Base-by-base conservation (phyloP, 2,329 filamentous ascomycete species). In the Clonostachys solani region DNA sequence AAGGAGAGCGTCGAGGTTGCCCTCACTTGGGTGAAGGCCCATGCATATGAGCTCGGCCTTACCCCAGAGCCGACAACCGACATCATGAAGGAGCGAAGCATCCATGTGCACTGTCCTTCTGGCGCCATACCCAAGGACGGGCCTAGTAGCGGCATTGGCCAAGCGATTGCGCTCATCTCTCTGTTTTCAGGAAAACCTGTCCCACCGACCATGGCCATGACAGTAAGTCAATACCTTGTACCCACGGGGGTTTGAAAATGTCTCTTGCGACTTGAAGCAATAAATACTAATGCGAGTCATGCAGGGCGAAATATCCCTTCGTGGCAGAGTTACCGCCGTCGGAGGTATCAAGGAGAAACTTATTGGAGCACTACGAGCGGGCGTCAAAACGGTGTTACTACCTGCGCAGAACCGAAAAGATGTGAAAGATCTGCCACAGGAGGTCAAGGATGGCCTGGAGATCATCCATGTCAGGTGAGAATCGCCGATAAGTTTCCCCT, bases 271-370 rank as follows among this genome's bases (percentile, higher is more conserved):
- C 15, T 13, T 8, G 18, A 33, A 12, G 12, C 12, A 8, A 45
- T 23, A 55, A 45, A 48, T 49, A 45, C 60, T 64, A 47, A 65
- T 48, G 48, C 42, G 51, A 33, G 47, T 52, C 43, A 45, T 54
- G 55, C 63, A 81, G 77, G 81, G 82, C 52, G 83, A 86, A 60
- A 83, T 86, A 51, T 90, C 87, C 48, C 81, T 99, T 23, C 82
- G 94, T 40, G 94, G 94, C 18, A 84, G 91, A 54, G 87, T 99
- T 48, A 89, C 94, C 68, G 90, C 92, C 23, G 94, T 99, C 35
- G 94, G 94, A 46, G 94, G 94, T 16, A 97, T 99, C 72, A 96
- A 97, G 71, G 92, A 99, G 80, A 99, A 99, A 68, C 77, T 97
- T 46, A 97, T 99, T 61, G 94, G 94, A 18, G 94, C 94, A 9